Conservation (phyloP, 192 early-diverging fungal genomes). For the Entomortierella chlamydospora region DNA sequence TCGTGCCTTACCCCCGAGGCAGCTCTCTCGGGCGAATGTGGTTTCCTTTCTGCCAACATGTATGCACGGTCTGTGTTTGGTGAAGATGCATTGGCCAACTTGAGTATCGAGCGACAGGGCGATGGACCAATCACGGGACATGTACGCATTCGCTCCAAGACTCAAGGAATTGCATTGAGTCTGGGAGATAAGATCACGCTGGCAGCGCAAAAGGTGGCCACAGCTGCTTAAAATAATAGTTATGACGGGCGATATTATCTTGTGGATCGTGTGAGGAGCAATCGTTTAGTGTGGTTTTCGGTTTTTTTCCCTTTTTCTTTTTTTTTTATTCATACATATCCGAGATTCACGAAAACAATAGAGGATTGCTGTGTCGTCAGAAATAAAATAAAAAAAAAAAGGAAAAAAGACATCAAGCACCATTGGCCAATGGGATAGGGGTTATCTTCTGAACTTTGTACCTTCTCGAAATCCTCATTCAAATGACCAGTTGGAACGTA, state of each 20-base stretch:
- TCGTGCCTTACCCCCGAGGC: conserved; percentile 96
- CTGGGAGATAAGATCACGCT: conserved; percentile 87
- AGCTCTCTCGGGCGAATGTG: conserved; percentile 93
- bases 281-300: neutral
- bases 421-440: too few species aligned
- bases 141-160: conserved; percentile 97
- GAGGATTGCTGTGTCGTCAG: too few species aligned
- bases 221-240: conserved; percentile 24
- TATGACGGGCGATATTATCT: neutral
- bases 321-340: too few species aligned
- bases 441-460: too few species aligned
- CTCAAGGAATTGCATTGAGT: conserved; percentile 97
- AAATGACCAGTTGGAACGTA: too few species aligned
- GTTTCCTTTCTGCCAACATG: conserved; percentile 97
- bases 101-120: conserved; percentile 88
- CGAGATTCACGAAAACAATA: too few species aligned
- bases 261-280: neutral
- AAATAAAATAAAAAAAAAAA: too few species aligned
- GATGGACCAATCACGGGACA: conserved; percentile 90
- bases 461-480: too few species aligned
- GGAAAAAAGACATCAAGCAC: too few species aligned
- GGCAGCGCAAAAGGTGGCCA: conserved; percentile 59
- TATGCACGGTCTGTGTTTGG: conserved; percentile 97
- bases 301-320: too few species aligned
- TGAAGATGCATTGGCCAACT: conserved; percentile 98